A percentile compares a stretch with the other conserved stretches of the same genome.
Conservation (phyloP, 768 basidiomycete species). For the Cubamyces sp. region DNA sequence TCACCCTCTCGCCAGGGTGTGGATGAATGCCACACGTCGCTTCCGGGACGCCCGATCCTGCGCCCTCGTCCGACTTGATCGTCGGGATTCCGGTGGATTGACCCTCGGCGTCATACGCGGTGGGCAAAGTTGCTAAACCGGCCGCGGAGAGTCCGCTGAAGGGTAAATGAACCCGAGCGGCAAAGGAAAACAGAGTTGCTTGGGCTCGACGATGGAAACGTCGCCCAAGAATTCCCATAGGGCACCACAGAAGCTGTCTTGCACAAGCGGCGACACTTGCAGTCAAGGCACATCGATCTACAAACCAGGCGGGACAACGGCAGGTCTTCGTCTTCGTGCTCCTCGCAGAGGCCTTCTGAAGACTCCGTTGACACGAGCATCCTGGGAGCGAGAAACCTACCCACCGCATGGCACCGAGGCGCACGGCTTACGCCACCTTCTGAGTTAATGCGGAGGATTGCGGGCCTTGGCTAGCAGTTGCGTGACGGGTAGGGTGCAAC, state of each 20-base stretch:
- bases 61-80: slow-evolving; percentile 7
- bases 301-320: too few relatives aligned
- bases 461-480: background rate
- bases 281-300: too few relatives aligned
- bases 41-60: background rate
- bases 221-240: too few relatives aligned
- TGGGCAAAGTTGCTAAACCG: background rate
- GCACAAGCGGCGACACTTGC: too few relatives aligned
- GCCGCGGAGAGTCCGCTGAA: too few relatives aligned
- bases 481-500: background rate
- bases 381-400: background rate
- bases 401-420: background rate
- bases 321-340: too few relatives aligned
- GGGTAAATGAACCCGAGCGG: too few relatives aligned
- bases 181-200: too few relatives aligned
- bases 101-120: background rate
- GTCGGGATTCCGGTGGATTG: background rate
- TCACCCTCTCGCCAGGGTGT: too few relatives aligned
- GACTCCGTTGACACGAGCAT: background rate
- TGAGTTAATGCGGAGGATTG: background rate
- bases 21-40: slow-evolving; percentile 5
- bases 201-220: too few relatives aligned
- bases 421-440: slow-evolving; percentile 3
- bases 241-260: too few relatives aligned
- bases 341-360: background rate